Evolutionary conservation across 2,329 filamentous ascomycete genomes (phyloP), one percentile per base, ranked within the genome.

Genomic region (Xylaria sp.): DNA sequence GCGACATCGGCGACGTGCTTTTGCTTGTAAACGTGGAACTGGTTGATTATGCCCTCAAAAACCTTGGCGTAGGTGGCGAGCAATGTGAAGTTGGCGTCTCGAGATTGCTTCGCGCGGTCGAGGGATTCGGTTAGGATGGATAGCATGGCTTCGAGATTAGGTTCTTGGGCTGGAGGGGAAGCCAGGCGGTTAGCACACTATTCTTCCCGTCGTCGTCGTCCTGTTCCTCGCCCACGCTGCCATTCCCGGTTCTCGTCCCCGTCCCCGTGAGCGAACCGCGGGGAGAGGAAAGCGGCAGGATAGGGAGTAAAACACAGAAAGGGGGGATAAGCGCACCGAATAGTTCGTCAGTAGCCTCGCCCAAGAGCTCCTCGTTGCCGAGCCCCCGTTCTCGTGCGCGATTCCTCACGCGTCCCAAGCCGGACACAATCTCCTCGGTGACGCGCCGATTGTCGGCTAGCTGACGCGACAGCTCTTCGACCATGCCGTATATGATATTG

Each of bases 401-500:
- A 72, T 83, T 85, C 65, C 88, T 85, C 70, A 91, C 86, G 64
- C 84, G 83, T 31, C 89, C 89, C 47, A 90, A 82, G 45, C 86
- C 86, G n/a, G 81, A 83, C 56, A 90, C 86, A 53, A 91, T 89
- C 29, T 89, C 86, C 69, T 89, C 86, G n/a, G 87, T 86, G 42
- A 86, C 84, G 47, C 84, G 82, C 70, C 86, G 82, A 75, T 89
- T 89, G 58, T 89, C 86, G 13, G 87, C 84, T 33, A 90, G 81
- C 74, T 89, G 86, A 38, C 86, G 84, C 72, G 87, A 89, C 54
- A 90, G 81, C 75, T 89, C 87, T 73, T 91, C 89, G 11, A 91
- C 88, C 85, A 90, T 88, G 70, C 83, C 82, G 75, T 90, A 90
- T 74, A 91, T 89, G 78, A 89, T 88, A 75, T 89, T 89, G 67